These are phyloP conservation scores for Umbelopsis sp. DNA, from an alignment of 192 early-diverging fungal genomes.

Conservation along the genomic window DNA sequence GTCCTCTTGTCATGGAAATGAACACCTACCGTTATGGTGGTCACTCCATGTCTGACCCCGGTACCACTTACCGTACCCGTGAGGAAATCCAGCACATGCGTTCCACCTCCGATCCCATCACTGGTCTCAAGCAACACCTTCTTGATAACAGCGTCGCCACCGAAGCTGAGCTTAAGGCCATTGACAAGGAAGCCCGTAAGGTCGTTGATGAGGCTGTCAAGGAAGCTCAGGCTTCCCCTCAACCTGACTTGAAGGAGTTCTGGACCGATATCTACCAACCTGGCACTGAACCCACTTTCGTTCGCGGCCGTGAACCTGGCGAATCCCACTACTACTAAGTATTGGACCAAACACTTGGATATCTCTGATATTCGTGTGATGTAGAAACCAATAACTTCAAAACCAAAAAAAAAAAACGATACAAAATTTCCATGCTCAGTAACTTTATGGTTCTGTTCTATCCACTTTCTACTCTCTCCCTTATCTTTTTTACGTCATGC, in stretches of 20 bases:
- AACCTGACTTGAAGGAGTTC: constrained; percentile 71
- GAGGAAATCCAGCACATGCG: constrained; percentile 99
- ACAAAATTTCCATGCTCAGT: not conserved
- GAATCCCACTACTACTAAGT: constrained; percentile 66
- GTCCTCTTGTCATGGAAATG: constrained; percentile 93
- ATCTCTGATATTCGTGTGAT: not conserved
- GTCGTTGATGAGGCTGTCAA: constrained; percentile 85
- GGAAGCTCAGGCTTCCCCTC: constrained; percentile 77
- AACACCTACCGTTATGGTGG: constrained; percentile 99
- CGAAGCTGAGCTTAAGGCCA: constrained; percentile 90
- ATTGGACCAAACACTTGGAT: not conserved
- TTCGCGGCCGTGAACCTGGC: constrained; percentile 85
- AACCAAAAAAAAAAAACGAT: not conserved
- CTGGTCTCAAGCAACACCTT: constrained; percentile 84
- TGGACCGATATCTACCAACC: constrained; percentile 83
- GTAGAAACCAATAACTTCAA: not conserved
- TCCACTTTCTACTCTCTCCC: constrained; percentile 2
- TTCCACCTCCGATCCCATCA: constrained; percentile 91
- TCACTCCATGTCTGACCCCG: constrained; percentile 99
- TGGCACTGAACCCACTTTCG: constrained; percentile 67
- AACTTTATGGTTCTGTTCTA: not conserved
- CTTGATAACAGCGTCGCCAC: constrained; percentile 67
- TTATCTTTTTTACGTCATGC: not conserved
- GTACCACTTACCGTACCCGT: constrained; percentile 98
- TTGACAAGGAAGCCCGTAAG: constrained; percentile 90